These are phyloP conservation scores for Kwoniella shandongensis DNA, from an alignment of 768 basidiomycete genomes.

Conservation along the genomic window DNA sequence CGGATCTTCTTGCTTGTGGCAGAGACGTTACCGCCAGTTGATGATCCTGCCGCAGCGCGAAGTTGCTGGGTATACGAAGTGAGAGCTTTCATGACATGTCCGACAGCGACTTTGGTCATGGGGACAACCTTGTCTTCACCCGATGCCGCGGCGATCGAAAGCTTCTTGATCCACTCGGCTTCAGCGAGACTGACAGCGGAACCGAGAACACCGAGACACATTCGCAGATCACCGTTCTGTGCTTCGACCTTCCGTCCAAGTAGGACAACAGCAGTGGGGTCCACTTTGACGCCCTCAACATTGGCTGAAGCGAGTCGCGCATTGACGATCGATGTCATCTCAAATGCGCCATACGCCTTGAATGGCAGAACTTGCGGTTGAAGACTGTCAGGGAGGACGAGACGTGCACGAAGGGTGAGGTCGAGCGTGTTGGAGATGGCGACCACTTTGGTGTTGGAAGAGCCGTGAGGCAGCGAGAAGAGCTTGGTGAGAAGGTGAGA, in stretches of 20 bases:
- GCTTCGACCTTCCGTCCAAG: slow-evolving; percentile 53
- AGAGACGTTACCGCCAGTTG: slow-evolving; percentile 9
- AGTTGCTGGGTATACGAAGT: slow-evolving; percentile 48
- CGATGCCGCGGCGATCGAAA: slow-evolving; percentile 3
- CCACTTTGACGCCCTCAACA: slow-evolving; percentile 38
- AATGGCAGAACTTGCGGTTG: slow-evolving; percentile 50
- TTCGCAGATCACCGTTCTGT: slow-evolving; percentile 53
- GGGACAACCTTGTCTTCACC: slow-evolving; percentile 15
- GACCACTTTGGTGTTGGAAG: slow-evolving; percentile 45
- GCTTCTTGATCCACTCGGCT: slow-evolving; percentile 49
- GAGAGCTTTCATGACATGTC: slow-evolving; percentile 52
- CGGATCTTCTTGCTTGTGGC: slow-evolving; percentile 45
- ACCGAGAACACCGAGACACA: slow-evolving; percentile 49
- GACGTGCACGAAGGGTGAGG: slow-evolving; percentile 49
- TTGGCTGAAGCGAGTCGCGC: slow-evolving; percentile 40
- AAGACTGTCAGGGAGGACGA: slow-evolving; percentile 41
- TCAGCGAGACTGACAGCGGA: slow-evolving; percentile 51
- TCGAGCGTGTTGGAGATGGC: slow-evolving; percentile 55
- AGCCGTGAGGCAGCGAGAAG: slow-evolving; percentile 46
- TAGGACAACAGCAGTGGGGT: slow-evolving; percentile 52
- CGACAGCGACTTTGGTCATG: slow-evolving; percentile 42
- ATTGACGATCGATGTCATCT: slow-evolving; percentile 51
- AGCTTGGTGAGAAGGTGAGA: slow-evolving; percentile 50
- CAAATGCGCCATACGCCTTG: slow-evolving; percentile 48
- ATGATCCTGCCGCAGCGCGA: slow-evolving; percentile 42